Percentiles rank a stretch among this genome's conserved stretches.
phyloP scores from a whole-genome alignment of 768 basidiomycete species.

The Naematelia aurantialba region DNA sequence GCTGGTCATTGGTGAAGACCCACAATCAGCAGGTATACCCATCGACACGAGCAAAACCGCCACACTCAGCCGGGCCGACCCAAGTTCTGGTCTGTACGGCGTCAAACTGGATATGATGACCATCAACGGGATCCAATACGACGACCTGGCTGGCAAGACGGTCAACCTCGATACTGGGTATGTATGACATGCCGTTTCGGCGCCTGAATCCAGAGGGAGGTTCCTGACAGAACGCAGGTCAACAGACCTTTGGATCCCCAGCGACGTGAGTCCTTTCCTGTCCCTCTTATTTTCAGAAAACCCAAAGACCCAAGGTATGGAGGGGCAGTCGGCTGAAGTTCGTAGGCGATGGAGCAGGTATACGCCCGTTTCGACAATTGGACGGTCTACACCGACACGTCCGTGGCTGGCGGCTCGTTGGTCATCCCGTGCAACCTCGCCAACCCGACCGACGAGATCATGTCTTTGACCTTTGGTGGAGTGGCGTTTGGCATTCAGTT shows the following conservation, averaged over 20 bases:
- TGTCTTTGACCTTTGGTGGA: constrained; percentile 6
- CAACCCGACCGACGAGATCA: neutral
- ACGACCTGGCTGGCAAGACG: neutral
- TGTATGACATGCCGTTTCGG: no score
- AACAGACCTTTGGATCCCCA: neutral
- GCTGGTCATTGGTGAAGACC: neutral
- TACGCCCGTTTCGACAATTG: neutral
- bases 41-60: neutral
- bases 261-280: neutral
- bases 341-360: neutral
- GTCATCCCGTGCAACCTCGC: constrained; percentile 3
- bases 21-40: neutral
- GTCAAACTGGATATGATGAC: constrained; percentile 5
- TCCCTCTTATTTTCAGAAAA: neutral
- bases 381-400: neutral
- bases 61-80: neutral
- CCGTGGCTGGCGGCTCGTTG: neutral
- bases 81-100: neutral
- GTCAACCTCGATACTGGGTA: constrained; percentile 7
- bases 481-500: neutral
- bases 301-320: no score
- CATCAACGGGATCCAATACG: neutral
- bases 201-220: neutral
- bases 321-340: no score
- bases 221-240: neutral